These are phyloP conservation scores for Phylloporus rhodoxanthus DNA, from an alignment of 768 basidiomycete species.

Conservation along the genomic window DNA sequence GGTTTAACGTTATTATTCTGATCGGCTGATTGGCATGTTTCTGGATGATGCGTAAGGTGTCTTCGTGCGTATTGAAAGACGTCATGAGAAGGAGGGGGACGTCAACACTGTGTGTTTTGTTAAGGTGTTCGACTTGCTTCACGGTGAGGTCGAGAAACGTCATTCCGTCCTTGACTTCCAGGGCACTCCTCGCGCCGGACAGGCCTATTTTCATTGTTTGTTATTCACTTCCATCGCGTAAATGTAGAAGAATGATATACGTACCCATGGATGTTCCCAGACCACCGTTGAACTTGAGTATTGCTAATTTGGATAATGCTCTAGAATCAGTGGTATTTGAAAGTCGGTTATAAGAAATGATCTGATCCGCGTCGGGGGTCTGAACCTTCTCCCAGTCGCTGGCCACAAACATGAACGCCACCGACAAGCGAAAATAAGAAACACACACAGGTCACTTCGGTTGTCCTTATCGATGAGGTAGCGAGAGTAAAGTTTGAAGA, in stretches of 20 bases:
- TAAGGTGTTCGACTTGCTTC: constrained; percentile 93
- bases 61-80: constrained; percentile 96
- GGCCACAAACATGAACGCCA: constrained; percentile 6
- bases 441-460: constrained; percentile 74
- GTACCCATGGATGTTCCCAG: constrained; percentile 85
- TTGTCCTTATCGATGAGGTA: constrained; percentile 87
- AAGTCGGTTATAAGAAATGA: constrained; percentile 75
- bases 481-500: constrained; percentile 94
- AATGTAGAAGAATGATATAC: constrained; percentile 15
- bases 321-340: constrained; percentile 50
- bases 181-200: constrained; percentile 85
- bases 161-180: constrained; percentile 97
- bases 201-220: constrained; percentile 42
- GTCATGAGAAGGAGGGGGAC: constrained; percentile 99
- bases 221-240: constrained; percentile 1
- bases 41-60: constrained; percentile 93
- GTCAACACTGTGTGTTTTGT: constrained; percentile 76
- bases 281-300: constrained; percentile 93
- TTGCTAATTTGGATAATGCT: constrained; percentile 86
- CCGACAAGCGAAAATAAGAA: constrained; percentile 6
- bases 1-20: constrained; percentile 88
- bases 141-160: constrained; percentile 94
- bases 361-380: constrained; percentile 79
- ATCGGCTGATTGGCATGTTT: constrained; percentile 95
- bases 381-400: constrained; percentile 90